A percentile compares a stretch with the other conserved stretches of the same genome.
Conservation (phyloP, 495 filamentous ascomycete genomes). For the Hypoxylon fuscum region DNA sequence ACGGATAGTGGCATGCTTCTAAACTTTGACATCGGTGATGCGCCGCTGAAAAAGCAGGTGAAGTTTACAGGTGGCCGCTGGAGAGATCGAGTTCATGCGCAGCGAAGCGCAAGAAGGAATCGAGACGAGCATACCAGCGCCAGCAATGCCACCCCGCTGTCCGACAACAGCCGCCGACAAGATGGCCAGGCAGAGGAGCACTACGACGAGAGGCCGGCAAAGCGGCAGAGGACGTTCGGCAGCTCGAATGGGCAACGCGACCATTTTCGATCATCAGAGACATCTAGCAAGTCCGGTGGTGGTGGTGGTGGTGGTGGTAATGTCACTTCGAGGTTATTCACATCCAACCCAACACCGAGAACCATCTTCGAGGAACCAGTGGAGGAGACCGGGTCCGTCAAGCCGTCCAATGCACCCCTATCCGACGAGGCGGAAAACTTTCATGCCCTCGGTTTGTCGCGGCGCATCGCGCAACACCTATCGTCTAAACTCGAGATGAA, state of each 20-base stretch:
- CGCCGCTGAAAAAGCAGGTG: conserved; percentile 63
- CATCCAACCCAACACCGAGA: conserved; percentile 78
- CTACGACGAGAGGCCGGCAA: conserved; percentile 46
- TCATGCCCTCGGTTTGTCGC: conserved; percentile 79
- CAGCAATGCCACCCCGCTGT: conserved; percentile 41
- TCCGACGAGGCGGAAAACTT: conserved; percentile 84
- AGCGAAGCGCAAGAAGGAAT: conserved; percentile 70
- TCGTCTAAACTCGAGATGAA: conserved; percentile 87
- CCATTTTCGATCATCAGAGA: too few species aligned
- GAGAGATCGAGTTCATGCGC: conserved; percentile 85
- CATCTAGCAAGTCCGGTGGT: too few species aligned
- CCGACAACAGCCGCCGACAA: conserved; percentile 35
- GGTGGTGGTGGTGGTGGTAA: too few species aligned
- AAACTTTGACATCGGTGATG: conserved; percentile 83
- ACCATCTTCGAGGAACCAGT: conserved; percentile 59
- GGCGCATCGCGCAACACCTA: conserved; percentile 80
- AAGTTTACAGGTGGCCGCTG: conserved; percentile 90
- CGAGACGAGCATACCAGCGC: conserved; percentile 43
- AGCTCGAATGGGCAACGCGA: conserved; percentile 23
- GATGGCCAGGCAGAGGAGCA: conserved; percentile 18
- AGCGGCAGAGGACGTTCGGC: conserved; percentile 52
- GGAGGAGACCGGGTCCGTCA: conserved; percentile 61
- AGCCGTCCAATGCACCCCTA: conserved; percentile 97
- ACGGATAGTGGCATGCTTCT: conserved; percentile 94
- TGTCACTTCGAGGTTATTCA: conserved; percentile 91